Conservation (phyloP, 176 grass and related monocot genomes). For the Cymbopogon citratus region DNA sequence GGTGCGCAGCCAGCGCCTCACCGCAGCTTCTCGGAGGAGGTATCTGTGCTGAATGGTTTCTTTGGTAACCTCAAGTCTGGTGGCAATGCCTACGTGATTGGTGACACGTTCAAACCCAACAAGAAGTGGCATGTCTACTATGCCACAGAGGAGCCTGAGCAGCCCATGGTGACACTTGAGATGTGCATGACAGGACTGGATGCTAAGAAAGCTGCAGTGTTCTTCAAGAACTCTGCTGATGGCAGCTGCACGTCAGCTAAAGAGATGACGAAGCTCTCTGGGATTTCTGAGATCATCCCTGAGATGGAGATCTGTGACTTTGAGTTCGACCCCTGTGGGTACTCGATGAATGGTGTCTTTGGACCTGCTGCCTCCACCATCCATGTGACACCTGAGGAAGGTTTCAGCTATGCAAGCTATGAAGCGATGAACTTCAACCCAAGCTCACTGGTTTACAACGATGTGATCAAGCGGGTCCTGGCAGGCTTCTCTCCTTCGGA, state of each 20-base stretch:
- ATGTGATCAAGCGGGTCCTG: slow-evolving; percentile 58
- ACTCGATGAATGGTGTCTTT: slow-evolving; percentile 77
- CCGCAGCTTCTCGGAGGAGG: slow-evolving; percentile 68
- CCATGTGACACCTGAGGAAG: slow-evolving; percentile 80
- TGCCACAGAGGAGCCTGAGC: slow-evolving; percentile 63
- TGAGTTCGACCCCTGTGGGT: slow-evolving; percentile 82
- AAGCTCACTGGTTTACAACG: slow-evolving; percentile 40
- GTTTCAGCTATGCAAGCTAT: slow-evolving; percentile 96
- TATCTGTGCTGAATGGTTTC: slow-evolving; percentile 53
- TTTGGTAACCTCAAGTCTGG: slow-evolving; percentile 73
- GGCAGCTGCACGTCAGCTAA: slow-evolving; percentile 35
- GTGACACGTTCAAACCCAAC: slow-evolving; percentile 49
- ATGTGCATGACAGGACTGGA: slow-evolving; percentile 90
- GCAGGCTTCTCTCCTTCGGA: slow-evolving; percentile 53
- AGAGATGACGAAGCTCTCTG: slow-evolving; percentile 69
- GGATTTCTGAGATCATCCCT: slow-evolving; percentile 76
- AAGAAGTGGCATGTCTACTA: slow-evolving; percentile 88
- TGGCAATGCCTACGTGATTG: slow-evolving; percentile 66
- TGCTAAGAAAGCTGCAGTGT: slow-evolving; percentile 44
- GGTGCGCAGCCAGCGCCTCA: slow-evolving; percentile 69
- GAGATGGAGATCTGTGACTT: slow-evolving; percentile 92
- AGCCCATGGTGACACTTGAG: slow-evolving; percentile 77
- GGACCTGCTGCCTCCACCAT: slow-evolving; percentile 60
- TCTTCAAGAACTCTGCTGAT: slow-evolving; percentile 66
- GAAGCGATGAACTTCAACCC: slow-evolving; percentile 75